Evolutionary conservation across 331 rosid genomes (phyloP), one percentile per base, ranked within the genome.

Genomic region (Stylosanthes scabra): DNA sequence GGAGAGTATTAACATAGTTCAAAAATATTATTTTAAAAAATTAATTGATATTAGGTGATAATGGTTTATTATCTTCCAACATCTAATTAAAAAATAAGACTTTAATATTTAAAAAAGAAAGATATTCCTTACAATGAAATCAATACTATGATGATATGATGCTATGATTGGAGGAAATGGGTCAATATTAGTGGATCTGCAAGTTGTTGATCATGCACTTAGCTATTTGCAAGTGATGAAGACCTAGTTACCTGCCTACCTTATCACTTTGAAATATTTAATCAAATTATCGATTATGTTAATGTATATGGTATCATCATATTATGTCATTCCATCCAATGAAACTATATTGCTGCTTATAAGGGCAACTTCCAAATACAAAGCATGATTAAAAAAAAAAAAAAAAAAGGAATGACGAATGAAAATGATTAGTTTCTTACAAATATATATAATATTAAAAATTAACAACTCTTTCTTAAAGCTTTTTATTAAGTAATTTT

Each of bases 221-320:
- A 60, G 14, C 56, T 57, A 78, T 70, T 58, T 78, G 51, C 25
- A 47, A 27, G 51, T 75, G 44, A 34, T 68, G 11, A 31, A 31
- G 4, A 4, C 37, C 0, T 31, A 31, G 37, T n/a, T n/a, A n/a
- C n/a, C n/a, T n/a, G 25, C 64, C 82, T 20, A 57, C 73, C 85
- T 76, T 83, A 83, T 85, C 86, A 70, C 78, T 78, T 87, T 68
- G 51, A 73, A 72, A 31, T 31, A 31, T 37, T 78, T 66, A 73
- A 79, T 66, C 42, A 70, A 41, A 20, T 10, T 12, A 5, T 51
- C n/a, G n/a, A n/a, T n/a, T n/a, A n/a, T n/a, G n/a, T n/a, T n/a
- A n/a, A n/a, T n/a, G n/a, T n/a, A n/a, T n/a, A n/a, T n/a, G n/a
- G n/a, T n/a, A n/a, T n/a, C n/a, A n/a, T n/a, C n/a, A n/a, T n/a